phyloP scores from a whole-genome alignment of 2,329 filamentous ascomycete species.

The Boeremia lycopersici region DNA sequence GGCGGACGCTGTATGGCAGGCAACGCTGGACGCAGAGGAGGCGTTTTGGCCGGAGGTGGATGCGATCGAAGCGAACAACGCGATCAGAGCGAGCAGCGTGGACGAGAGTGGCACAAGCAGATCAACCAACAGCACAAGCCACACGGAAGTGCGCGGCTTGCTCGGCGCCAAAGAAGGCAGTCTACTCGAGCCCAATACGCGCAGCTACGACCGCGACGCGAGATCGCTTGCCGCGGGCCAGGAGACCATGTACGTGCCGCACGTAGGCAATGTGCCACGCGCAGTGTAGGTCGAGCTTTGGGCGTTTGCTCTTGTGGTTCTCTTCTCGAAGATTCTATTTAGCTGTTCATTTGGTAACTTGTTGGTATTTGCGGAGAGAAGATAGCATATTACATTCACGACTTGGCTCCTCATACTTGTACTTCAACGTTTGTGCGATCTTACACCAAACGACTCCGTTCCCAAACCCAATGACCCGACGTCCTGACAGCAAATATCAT shows the following conservation, averaged over 20 bases:
- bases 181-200: slow-evolving; percentile 3
- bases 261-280: slow-evolving; percentile 3
- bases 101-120: neutral
- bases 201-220: neutral
- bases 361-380: too few relatives aligned
- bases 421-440: too few relatives aligned
- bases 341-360: too few relatives aligned
- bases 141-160: neutral
- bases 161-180: slow-evolving; percentile 10
- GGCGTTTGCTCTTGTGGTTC: too few relatives aligned
- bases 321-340: too few relatives aligned
- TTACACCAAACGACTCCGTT: too few relatives aligned
- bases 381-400: too few relatives aligned
- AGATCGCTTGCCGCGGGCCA: neutral
- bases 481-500: too few relatives aligned
- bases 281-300: too few relatives aligned
- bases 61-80: neutral
- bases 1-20: slow-evolving; percentile 32
- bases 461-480: too few relatives aligned
- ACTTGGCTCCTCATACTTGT: too few relatives aligned
- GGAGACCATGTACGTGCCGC: slow-evolving; percentile 4
- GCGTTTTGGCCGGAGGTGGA: slow-evolving; percentile 40
- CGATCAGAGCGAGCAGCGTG: neutral
- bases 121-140: too few relatives aligned
- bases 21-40: slow-evolving; percentile 42